These are phyloP conservation scores for Withania somnifera DNA, from an alignment of 305 asterid species.

Conservation along the genomic window DNA sequence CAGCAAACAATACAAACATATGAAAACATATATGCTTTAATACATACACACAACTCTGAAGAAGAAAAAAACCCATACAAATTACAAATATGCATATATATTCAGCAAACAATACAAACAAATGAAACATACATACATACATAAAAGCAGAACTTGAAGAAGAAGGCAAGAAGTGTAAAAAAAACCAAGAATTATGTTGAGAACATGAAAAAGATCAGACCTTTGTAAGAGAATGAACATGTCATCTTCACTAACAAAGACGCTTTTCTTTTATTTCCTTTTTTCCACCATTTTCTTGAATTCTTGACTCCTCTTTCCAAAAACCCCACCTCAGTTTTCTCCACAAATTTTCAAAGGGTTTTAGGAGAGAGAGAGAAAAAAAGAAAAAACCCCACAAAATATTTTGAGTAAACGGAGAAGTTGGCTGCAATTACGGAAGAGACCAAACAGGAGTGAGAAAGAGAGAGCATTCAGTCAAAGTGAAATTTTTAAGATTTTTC, in stretches of 20 bases:
- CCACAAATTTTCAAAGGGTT: neutral
- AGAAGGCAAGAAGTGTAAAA: no score
- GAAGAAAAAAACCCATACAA: no score
- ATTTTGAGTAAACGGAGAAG: neutral
- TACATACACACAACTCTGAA: no score
- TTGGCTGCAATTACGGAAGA: neutral
- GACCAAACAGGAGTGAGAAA: neutral
- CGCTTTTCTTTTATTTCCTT: conserved; percentile 40
- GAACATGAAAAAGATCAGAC: conserved; percentile 7
- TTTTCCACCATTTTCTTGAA: conserved; percentile 39
- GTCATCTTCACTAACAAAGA: conserved; percentile 46
- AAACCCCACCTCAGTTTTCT: neutral
- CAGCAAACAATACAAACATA: no score
- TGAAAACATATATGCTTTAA: no score
- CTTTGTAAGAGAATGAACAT: conserved; percentile 34
- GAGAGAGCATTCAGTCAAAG: neutral
- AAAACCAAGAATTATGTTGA: neutral
- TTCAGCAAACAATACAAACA: neutral
- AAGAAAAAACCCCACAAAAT: neutral
- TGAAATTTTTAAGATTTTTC: neutral
- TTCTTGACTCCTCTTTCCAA: neutral
- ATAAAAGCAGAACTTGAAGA: neutral
- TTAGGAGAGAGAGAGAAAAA: neutral
- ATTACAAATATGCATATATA: no score
- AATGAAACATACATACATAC: neutral